Base-by-base conservation (phyloP, 2,329 filamentous ascomycete genomes). In the Zarea fungicola region DNA sequence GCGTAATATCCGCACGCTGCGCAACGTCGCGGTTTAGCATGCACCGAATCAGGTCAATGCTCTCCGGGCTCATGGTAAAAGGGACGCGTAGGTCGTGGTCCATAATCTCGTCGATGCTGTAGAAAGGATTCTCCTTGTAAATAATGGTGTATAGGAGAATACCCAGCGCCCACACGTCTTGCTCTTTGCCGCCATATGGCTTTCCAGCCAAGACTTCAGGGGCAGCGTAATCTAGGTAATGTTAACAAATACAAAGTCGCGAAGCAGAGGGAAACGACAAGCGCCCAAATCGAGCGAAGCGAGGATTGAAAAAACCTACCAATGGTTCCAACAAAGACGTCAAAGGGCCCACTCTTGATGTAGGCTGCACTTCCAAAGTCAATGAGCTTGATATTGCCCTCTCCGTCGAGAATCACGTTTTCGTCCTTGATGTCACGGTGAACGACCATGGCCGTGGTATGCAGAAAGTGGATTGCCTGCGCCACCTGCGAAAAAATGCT, bases 41-140 rank as follows among this genome's bases (percentile, higher is more conserved):
- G 62, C 84, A 77, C 35, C 89, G 82, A 54, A 99, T 87, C 45
- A 99, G 75, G 59, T 96, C 86, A 56, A 99, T 95, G 66, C 90
- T 96, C 56, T 91, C 86, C 55, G 96, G 90, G 65, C 89, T 90
- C 72, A 92, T 83, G 28, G 86, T 80, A 65, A 88, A 96, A 0
- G 93, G 93, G 23, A 99, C 85, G 41, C 93, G 82, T 51, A 99
- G 74, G 59, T 96, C 92, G 61, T 92, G 91, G 65, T 99, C 93
- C 81, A 97, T 95, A 62, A 99, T 99, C 74, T 99, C 93, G 66
- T 99, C 93, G 61, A 97, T 93, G 68, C 87, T 95, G 77, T 97
- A 97, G 68, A 96, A 99, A 1, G 93, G 92, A 63, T 99, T 99
- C 71, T 99, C 93, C 71, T 97, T 99, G 78, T 99, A 99, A 62